Conservation (phyloP, 768 basidiomycete genomes). For the Krasilnikovozyma curviuscula region DNA sequence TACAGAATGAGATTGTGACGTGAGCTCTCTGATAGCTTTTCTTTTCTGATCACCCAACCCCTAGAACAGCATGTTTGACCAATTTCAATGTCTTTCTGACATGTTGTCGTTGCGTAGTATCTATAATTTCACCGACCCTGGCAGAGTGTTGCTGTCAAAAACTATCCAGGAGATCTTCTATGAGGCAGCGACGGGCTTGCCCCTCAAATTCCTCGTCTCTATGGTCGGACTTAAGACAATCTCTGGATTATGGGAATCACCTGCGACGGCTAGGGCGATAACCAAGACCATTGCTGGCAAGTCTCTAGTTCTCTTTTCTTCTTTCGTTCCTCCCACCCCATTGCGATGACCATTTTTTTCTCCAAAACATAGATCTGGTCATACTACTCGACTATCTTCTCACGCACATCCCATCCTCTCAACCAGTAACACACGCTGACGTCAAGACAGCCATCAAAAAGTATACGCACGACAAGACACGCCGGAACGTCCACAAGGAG, state of each 20-base stretch:
- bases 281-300: constrained; percentile 6
- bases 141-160: background rate
- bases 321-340: background rate
- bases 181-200: constrained; percentile 7
- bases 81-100: too few relatives aligned
- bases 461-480: too few relatives aligned
- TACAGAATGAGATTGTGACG: constrained; percentile 7
- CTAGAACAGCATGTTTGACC: background rate
- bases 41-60: background rate
- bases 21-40: background rate
- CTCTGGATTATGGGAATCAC: constrained; percentile 7
- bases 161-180: constrained; percentile 3
- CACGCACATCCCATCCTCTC: too few relatives aligned
- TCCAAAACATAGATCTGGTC: too few relatives aligned
- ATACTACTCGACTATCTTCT: too few relatives aligned
- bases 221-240: constrained; percentile 1
- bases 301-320: background rate
- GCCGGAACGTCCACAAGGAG: too few relatives aligned
- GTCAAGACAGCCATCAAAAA: too few relatives aligned
- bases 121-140: background rate
- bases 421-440: too few relatives aligned
- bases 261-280: constrained; percentile 2
- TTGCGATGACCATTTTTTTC: too few relatives aligned
- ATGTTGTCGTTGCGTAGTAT: too few relatives aligned
- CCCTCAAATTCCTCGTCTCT: constrained; percentile 9